Base-by-base conservation (phyloP, 2,329 filamentous ascomycete species). In the Calonectria honghensis region DNA sequence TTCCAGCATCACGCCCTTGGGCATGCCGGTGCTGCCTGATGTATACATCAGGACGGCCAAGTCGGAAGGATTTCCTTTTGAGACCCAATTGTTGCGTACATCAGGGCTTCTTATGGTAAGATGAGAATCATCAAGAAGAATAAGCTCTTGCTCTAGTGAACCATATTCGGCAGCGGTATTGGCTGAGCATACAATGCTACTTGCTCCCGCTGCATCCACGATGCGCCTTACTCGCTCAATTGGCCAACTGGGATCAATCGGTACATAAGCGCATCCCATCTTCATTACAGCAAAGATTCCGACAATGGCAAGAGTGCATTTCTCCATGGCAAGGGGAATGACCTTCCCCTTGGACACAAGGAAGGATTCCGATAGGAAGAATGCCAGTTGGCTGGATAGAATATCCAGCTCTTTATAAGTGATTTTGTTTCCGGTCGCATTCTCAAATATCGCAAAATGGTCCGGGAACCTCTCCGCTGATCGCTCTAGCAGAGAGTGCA, bases 1-100 rank as follows among this genome's bases (percentile, higher is more conserved):
- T 37, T 59, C 54, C n/a, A 59, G n/a, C 54, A 59, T 59, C 3
- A 59, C 54, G 11, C 54, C 54, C 3, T 59, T 59, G 32, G 54
- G 54, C 9, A 14, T 35, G 1, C 54, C 54, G 16, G 54, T 59
- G 20, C 54, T 59, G 2, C 54, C 54, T 9, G 54, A 59, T 16
- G 54, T 59, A 32, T 59, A 59, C 31, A 59, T 59, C 32, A 59
- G 10, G 3, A 59, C 54, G 6, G 54, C 54, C n/a, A 59, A 39
- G 13, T 59, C 54, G 2, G 54, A 59, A 37, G 32, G 32, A 3
- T 11, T 24, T 24, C 32, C 54, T n/a, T 24, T 59, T 37, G 20
- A 18, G 6, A 7, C 4, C 11, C 13, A 37, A 0, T 14, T 9
- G 14, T 24, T 1, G 2, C 4, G 20, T 4, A 3, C 20, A 35